Evolutionary conservation across 129 eudicot species (phyloP).

Genomic region (Ambrosia trifida): DNA sequence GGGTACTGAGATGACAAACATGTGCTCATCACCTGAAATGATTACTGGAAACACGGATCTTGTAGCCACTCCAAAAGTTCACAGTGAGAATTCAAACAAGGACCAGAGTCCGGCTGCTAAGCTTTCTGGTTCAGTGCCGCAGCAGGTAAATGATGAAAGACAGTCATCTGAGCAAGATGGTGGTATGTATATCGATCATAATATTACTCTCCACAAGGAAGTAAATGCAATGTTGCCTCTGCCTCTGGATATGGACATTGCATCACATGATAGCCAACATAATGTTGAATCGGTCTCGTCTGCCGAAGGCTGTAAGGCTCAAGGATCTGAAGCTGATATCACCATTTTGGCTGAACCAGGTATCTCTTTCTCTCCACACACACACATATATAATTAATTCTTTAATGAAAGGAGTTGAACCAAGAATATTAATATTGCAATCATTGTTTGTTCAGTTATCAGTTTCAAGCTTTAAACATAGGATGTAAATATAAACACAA

Average conservation of each 20-base stretch:
- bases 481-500: neutral
- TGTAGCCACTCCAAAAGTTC: constrained; percentile 8
- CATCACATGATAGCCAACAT: constrained; percentile 30
- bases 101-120: constrained; percentile 18
- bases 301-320: constrained; percentile 31
- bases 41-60: constrained; percentile 26
- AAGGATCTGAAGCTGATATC: constrained; percentile 29
- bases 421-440: constrained; percentile 24
- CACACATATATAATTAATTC: neutral
- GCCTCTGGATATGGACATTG: constrained; percentile 31
- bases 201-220: constrained; percentile 25
- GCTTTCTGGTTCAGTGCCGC: constrained; percentile 19
- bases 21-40: constrained; percentile 37
- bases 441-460: constrained; percentile 11
- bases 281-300: constrained; percentile 22
- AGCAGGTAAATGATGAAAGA: constrained; percentile 18
- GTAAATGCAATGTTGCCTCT: constrained; percentile 22
- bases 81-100: constrained; percentile 20
- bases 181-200: constrained; percentile 25
- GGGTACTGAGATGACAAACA: constrained; percentile 15
- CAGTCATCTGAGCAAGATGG: constrained; percentile 7
- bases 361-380: neutral
- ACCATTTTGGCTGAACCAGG: constrained; percentile 22
- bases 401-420: constrained; percentile 10
- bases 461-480: neutral